These are phyloP conservation scores for Debaryomyces psychrophilus DNA, from an alignment of 1,139 yeast species.

Conservation along the genomic window DNA sequence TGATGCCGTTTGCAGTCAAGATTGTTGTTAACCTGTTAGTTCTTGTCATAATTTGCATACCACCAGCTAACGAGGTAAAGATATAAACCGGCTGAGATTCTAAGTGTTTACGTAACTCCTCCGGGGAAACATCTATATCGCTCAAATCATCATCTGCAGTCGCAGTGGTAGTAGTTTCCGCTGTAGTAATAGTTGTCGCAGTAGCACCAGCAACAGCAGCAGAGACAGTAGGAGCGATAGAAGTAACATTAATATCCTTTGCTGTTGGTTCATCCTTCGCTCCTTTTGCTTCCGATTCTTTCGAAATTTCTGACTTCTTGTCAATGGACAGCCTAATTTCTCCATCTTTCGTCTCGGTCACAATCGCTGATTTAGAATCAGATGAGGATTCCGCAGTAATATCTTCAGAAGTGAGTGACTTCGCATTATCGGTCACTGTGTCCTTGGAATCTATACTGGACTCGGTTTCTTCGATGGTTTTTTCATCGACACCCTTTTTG, in stretches of 20 bases:
- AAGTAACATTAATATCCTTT: conserved; percentile 4
- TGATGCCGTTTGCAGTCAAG: conserved; percentile 71
- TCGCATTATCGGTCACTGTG: not conserved
- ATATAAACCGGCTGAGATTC: conserved; percentile 67
- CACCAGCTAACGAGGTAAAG: conserved; percentile 88
- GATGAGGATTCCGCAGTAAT: not conserved
- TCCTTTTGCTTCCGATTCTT: conserved; percentile 12
- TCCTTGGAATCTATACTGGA: not conserved
- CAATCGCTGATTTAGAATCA: not conserved
- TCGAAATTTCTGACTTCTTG: conserved; percentile 7
- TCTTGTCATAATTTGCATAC: conserved; percentile 79
- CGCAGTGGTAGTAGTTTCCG: conserved; percentile 2
- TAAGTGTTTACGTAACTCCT: conserved; percentile 49
- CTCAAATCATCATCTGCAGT: conserved; percentile 30
- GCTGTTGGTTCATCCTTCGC: conserved; percentile 15
- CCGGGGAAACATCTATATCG: conserved; percentile 45
- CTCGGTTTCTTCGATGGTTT: conserved; percentile 1
- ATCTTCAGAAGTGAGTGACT: conserved; percentile 1
- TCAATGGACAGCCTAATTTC: not conserved
- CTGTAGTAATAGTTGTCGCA: conserved; percentile 5
- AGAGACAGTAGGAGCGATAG: not conserved
- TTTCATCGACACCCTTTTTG: not conserved
- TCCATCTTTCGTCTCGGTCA: conserved; percentile 1
- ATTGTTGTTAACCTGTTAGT: conserved; percentile 80
- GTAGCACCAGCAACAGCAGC: not conserved